Conservation (phyloP, 345 rosid species). For the rapeseed (Brassica napus) region Da-Ae NC_063452.1:137501-138000, state of each 20-base stretch:
- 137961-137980: background rate
- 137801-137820: background rate
- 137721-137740: conserved; percentile 1
- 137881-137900: background rate
- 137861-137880: background rate
- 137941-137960: background rate
- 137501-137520: background rate
- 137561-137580: conserved; percentile 3
- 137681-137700: background rate
- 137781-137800: background rate
- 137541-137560: background rate
- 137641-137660: background rate
- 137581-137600: background rate
- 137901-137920: background rate
- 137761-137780: background rate
- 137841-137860: background rate
- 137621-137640: conserved; percentile 6
- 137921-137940: background rate
- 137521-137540: background rate
- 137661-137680: background rate
- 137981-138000: background rate
- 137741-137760: background rate
- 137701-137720: background rate
- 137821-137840: background rate
- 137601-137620: background rate